Conservation (phyloP, 2,329 filamentous ascomycete species). For the Plenodomus biglobosus region DNA sequence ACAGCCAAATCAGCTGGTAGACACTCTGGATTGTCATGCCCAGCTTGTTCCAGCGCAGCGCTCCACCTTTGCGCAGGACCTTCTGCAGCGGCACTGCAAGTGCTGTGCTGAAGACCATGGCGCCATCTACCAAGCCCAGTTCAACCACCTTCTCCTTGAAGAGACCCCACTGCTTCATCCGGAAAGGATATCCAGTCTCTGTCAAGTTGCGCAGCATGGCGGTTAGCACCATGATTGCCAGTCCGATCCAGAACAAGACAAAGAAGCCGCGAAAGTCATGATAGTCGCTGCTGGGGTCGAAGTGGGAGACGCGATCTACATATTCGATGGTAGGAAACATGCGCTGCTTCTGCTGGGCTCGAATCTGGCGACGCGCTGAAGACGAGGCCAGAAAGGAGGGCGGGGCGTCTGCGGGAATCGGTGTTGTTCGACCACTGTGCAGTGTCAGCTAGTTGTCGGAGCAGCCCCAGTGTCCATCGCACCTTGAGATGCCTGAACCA, state of each 20-base stretch:
- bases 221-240: conserved; percentile 95
- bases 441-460: conserved; percentile 18
- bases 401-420: conserved; percentile 85
- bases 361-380: conserved; percentile 77
- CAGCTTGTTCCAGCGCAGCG: conserved; percentile 70
- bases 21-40: conserved; percentile 84
- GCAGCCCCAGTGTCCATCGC: conserved; percentile 61
- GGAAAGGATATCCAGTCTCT: conserved; percentile 85
- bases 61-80: conserved; percentile 60
- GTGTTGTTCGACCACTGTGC: conserved; percentile 77
- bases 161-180: conserved; percentile 82
- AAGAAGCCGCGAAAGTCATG: conserved; percentile 97
- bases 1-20: conserved; percentile 77
- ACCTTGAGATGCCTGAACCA: conserved; percentile 42
- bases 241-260: conserved; percentile 94
- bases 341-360: conserved; percentile 77
- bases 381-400: conserved; percentile 87
- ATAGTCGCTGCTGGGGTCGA: conserved; percentile 89
- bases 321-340: conserved; percentile 94
- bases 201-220: conserved; percentile 91
- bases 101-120: conserved; percentile 79
- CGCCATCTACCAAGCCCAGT: conserved; percentile 75
- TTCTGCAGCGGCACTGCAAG: conserved; percentile 73
- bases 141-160: conserved; percentile 90
- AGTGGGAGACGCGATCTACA: conserved; percentile 86